A percentile compares a stretch with the other conserved stretches of the same genome.
These are phyloP conservation scores for Blastomyces percursus DNA, from an alignment of 2,329 filamentous ascomycete species.

Conservation along the genomic window DNA sequence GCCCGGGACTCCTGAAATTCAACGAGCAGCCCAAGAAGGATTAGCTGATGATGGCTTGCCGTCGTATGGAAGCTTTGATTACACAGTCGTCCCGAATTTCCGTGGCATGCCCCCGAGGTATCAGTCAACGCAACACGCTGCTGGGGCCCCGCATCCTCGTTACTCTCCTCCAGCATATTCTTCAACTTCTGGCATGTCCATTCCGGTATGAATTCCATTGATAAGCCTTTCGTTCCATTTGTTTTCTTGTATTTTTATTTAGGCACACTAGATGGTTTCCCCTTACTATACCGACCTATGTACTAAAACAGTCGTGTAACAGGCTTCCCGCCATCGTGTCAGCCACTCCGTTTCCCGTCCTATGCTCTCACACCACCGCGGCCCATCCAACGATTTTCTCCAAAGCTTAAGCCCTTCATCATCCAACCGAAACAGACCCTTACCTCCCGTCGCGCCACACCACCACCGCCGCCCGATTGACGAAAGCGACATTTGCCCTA, in stretches of 20 bases:
- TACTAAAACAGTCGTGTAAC: not conserved
- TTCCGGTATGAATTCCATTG: slow-evolving; percentile 1
- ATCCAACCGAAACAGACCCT: slow-evolving; percentile 6
- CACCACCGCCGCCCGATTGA: slow-evolving; percentile 20
- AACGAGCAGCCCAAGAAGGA: slow-evolving; percentile 4
- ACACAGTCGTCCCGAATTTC: slow-evolving; percentile 8
- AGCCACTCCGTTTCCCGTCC: not conserved
- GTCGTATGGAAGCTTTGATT: slow-evolving; percentile 13
- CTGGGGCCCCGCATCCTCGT: slow-evolving; percentile 7
- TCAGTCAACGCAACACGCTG: slow-evolving; percentile 5
- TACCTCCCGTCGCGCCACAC: slow-evolving; percentile 4
- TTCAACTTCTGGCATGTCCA: slow-evolving; percentile 8
- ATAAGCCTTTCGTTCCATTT: not conserved
- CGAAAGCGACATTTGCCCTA: slow-evolving; percentile 38
- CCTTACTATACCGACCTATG: not conserved
- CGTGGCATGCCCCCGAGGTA: slow-evolving; percentile 11
- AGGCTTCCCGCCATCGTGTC: slow-evolving; percentile 5
- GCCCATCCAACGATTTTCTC: not conserved
- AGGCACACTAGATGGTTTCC: not conserved
- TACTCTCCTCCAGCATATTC: slow-evolving; percentile 14
- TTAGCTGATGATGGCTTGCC: slow-evolving; percentile 9
- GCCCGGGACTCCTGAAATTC: slow-evolving; percentile 7
- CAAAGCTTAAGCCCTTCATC: not conserved
- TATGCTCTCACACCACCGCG: slow-evolving; percentile 7
- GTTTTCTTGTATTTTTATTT: not conserved